Percentiles rank a stretch among this genome's conserved stretches.
These are phyloP conservation scores for Pleurozium schreberi DNA, from an alignment of 225 moss, liverwort and hornwort species.

Conservation along the genomic window DNA sequence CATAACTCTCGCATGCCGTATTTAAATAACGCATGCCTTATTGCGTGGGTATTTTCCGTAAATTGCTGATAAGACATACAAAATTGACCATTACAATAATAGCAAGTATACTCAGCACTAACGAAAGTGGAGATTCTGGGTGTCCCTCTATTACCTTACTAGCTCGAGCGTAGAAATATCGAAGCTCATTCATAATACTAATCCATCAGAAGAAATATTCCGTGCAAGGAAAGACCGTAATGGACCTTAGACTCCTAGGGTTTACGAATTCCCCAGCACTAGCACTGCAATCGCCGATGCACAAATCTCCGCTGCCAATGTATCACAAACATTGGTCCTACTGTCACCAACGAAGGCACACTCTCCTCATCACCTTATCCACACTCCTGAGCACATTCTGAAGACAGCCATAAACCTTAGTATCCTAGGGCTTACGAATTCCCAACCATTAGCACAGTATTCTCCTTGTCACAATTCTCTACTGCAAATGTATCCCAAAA, in stretches of 20 bases:
- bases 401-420: background rate
- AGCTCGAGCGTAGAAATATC: background rate
- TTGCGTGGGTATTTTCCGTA: background rate
- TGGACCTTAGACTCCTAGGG: background rate
- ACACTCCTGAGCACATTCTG: conserved; percentile 58
- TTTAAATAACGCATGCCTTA: background rate
- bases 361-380: conserved; percentile 31
- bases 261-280: background rate
- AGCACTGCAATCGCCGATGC: background rate
- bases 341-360: background rate
- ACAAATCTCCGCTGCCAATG: background rate
- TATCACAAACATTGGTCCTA: background rate
- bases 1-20: background rate
- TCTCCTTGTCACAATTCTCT: background rate
- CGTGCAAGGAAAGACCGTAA: background rate
- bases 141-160: background rate
- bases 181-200: background rate
- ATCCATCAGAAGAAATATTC: background rate
- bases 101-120: background rate
- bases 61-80: background rate
- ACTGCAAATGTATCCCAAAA: background rate
- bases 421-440: background rate
- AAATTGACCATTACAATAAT: background rate
- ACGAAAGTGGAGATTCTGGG: background rate
- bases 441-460: background rate